A percentile compares a stretch with the other conserved stretches of the same genome.
Evolutionary conservation across 176 grass and related monocot genomes (phyloP).

Genomic region (Carex parvula): DNA sequence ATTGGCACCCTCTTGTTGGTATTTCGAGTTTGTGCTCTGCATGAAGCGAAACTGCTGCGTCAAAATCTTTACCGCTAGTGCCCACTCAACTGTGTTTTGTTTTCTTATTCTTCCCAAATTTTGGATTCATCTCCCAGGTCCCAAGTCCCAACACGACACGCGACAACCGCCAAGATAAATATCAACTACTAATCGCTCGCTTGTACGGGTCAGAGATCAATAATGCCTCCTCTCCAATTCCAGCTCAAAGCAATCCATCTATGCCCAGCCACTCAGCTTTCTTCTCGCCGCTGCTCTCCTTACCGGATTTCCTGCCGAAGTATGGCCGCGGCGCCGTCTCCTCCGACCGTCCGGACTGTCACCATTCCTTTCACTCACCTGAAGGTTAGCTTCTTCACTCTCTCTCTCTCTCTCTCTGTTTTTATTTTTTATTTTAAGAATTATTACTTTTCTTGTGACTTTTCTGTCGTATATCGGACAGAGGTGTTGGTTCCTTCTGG

Average conservation of each 20-base stretch:
- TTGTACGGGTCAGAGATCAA: not conserved
- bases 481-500: not conserved
- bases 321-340: constrained; percentile 14
- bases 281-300: not conserved
- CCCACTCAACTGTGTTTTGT: too few species aligned
- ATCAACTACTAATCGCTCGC: not conserved
- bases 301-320: constrained; percentile 35
- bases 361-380: constrained; percentile 71
- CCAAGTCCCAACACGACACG: not conserved
- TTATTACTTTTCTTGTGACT: not conserved
- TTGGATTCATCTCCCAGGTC: not conserved
- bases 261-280: not conserved
- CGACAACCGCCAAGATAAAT: not conserved
- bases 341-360: constrained; percentile 43
- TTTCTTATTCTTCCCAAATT: not conserved
- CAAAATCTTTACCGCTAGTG: too few species aligned
- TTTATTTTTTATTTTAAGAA: not conserved
- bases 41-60: too few species aligned
- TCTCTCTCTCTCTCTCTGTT: not conserved
- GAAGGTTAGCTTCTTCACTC: constrained; percentile 26
- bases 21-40: too few species aligned
- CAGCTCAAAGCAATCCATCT: not conserved
- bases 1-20: too few species aligned
- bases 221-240: not conserved
- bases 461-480: not conserved